phyloP scores from a whole-genome alignment of 257 asterid species.

The Solanum tacnaense region DNA sequence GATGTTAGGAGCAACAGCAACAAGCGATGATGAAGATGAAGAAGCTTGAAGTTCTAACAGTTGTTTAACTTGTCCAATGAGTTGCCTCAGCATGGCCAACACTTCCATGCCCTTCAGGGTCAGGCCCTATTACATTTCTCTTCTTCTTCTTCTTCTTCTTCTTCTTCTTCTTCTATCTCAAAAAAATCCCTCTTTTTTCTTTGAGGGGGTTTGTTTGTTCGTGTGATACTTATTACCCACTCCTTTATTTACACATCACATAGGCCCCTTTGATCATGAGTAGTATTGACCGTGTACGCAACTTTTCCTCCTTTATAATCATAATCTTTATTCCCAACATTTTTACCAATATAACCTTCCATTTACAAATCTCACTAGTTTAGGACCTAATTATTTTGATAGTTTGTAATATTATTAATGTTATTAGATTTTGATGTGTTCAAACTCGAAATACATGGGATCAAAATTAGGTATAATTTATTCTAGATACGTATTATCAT shows the following conservation, averaged over 20 bases:
- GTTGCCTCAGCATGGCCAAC: conserved; percentile 87
- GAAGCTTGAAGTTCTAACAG: conserved; percentile 43
- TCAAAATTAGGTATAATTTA: too few relatives aligned
- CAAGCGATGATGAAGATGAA: conserved; percentile 21
- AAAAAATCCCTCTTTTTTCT: not conserved
- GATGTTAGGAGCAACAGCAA: conserved; percentile 35
- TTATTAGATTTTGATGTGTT: too few relatives aligned
- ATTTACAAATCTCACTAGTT: not conserved
- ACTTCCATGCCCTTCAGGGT: conserved; percentile 33
- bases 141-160: not conserved
- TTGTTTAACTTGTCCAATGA: conserved; percentile 75
- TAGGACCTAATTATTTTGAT: too few relatives aligned
- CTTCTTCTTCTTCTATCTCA: too few relatives aligned
- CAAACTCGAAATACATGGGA: too few relatives aligned
- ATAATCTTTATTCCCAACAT: not conserved
- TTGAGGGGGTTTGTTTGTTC: not conserved
- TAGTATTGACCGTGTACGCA: conserved; percentile 60
- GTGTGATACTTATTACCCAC: conserved; percentile 22
- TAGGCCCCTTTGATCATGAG: conserved; percentile 22
- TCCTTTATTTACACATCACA: conserved; percentile 39
- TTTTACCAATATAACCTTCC: conserved; percentile 23
- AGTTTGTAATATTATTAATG: too few relatives aligned
- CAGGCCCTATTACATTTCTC: conserved; percentile 2
- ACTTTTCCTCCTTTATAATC: conserved; percentile 14
- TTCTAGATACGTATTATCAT: too few relatives aligned